Percentiles rank a stretch among this genome's conserved stretches.
These are phyloP conservation scores for Boletus sp. DNA, from an alignment of 768 basidiomycete species.

Conservation along the genomic window DNA sequence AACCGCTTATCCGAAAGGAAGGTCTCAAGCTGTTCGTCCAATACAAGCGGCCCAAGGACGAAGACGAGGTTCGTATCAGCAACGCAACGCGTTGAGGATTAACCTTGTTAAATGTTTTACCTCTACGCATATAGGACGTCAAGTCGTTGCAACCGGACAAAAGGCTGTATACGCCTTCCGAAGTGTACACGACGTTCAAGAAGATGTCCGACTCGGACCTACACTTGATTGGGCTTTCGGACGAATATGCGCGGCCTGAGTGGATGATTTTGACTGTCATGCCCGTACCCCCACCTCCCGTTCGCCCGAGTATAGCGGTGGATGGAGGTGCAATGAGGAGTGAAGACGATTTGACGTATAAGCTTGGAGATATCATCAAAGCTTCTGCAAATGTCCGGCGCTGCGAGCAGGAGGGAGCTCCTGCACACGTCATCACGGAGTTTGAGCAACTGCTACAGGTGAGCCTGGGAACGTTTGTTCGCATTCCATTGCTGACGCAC, in stretches of 20 bases:
- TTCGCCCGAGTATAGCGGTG: constrained; percentile 95
- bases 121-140: constrained; percentile 52
- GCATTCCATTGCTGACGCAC: background rate
- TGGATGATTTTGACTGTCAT: constrained; percentile 99
- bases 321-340: constrained; percentile 96
- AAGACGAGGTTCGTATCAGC: constrained; percentile 77
- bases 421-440: constrained; percentile 92
- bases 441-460: constrained; percentile 96
- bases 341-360: constrained; percentile 98
- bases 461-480: constrained; percentile 18
- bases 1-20: constrained; percentile 90
- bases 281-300: constrained; percentile 96
- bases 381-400: constrained; percentile 89
- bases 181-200: constrained; percentile 92
- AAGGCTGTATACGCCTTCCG: constrained; percentile 76
- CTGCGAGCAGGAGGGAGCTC: constrained; percentile 95
- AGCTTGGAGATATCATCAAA: constrained; percentile 95
- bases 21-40: constrained; percentile 93
- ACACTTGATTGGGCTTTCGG: constrained; percentile 85
- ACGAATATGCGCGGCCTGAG: constrained; percentile 94
- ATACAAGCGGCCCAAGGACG: constrained; percentile 92
- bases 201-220: constrained; percentile 93
- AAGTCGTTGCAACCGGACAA: constrained; percentile 83
- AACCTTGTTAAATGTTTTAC: constrained; percentile 10
- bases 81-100: constrained; percentile 1